These are phyloP conservation scores for Talaromyces marneffei DNA, from an alignment of 2,329 filamentous ascomycete genomes.

Conservation along the genomic window DNA sequence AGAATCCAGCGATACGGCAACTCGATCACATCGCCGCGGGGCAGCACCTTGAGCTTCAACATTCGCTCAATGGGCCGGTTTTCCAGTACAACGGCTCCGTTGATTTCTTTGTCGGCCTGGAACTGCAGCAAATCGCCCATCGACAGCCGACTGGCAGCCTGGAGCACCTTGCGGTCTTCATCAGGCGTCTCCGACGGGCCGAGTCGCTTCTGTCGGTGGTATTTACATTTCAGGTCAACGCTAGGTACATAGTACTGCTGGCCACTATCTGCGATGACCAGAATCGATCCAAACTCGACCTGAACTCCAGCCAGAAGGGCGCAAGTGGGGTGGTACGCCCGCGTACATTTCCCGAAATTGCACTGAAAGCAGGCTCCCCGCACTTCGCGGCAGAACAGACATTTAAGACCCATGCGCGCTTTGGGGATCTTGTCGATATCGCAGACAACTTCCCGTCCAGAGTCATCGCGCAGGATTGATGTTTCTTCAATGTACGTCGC, in stretches of 20 bases:
- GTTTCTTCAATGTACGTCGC: slow-evolving; percentile 90
- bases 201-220: slow-evolving; percentile 82
- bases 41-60: slow-evolving; percentile 74
- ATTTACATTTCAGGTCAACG: slow-evolving; percentile 90
- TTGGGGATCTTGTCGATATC: slow-evolving; percentile 79
- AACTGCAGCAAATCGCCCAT: slow-evolving; percentile 76
- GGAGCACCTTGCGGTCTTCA: slow-evolving; percentile 60
- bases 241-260: slow-evolving; percentile 88
- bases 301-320: slow-evolving; percentile 87
- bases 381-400: slow-evolving; percentile 88
- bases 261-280: slow-evolving; percentile 82
- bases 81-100: slow-evolving; percentile 80
- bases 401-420: slow-evolving; percentile 84
- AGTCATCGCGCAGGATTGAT: slow-evolving; percentile 66
- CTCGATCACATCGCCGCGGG: slow-evolving; percentile 56
- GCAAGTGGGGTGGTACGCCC: slow-evolving; percentile 92
- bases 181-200: slow-evolving; percentile 63
- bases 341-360: slow-evolving; percentile 85
- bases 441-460: slow-evolving; percentile 65
- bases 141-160: slow-evolving; percentile 63
- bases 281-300: slow-evolving; percentile 78
- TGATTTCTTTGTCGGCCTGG: slow-evolving; percentile 80
- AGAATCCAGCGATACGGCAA: slow-evolving; percentile 55
- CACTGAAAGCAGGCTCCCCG: slow-evolving; percentile 97
- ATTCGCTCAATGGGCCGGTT: slow-evolving; percentile 71